Evolutionary conservation across 2,329 filamentous ascomycete species (phyloP), one percentile per base, ranked within the genome.

Genomic region (Diaporthe vexans): DNA sequence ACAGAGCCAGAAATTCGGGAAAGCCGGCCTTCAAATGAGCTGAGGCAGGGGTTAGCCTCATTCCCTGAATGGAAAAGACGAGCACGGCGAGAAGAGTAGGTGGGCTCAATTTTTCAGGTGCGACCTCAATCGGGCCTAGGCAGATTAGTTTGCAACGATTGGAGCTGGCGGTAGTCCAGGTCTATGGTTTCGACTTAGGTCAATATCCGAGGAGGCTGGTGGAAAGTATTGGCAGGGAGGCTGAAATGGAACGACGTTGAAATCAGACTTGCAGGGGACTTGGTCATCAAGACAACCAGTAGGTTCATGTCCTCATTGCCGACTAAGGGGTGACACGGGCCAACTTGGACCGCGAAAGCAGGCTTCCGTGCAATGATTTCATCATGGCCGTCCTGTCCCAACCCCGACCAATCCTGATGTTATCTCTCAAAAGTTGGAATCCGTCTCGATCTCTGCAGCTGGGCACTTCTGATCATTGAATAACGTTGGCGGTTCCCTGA

Each of bases 31-130:
- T 70, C 43, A 29, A 67, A 68, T 61, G 52, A 63, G 46, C 56
- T 67, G 51, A 33, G 65, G 61, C 56, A 61, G 68, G 59, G 71
- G 61, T 35, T 71, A 37, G 59, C 29, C 19, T 58, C 63, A 26
- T 24, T 74, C 54, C 61, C 68, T 69, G 72, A 54, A 74, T 24
- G 61, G 69, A 76, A 65, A 67, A 52, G 71, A 75, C 59, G 72
- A 63, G 61, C 29, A 72, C 43, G 40, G 29, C 21, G 37, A 43
- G 40, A 54, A 48, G 26, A 37, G n/a, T 37, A 72, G 35, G 69
- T 71, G 59, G 59, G 37, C 51, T 58, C 48, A 51, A 40, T 59
- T 46, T 43, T 56, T 56, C 26, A 24, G 21, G 40, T 21, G 35
- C 26, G 24, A 51, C 24, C 51, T 54, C 69, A 11, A 67, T 52